Percentiles rank a stretch among this genome's conserved stretches.
Conservation (phyloP, 331 rosid species). For the Spiraea crenata region DNA sequence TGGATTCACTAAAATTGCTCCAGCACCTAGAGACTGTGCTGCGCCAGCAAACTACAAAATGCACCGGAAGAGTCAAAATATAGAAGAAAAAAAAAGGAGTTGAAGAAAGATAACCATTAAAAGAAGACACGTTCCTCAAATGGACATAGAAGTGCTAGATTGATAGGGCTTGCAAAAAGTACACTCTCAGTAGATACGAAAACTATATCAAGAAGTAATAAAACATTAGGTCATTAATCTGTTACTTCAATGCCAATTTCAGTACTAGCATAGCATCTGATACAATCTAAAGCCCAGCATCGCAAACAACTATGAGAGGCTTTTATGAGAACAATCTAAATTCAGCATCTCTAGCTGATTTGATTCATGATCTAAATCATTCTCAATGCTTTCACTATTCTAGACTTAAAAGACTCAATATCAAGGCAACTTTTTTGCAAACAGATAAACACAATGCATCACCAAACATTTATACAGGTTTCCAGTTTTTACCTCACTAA, state of each 20-base stretch:
- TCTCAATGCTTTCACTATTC: not conserved
- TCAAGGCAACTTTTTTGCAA: slow-evolving; percentile 1
- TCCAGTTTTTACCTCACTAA: slow-evolving; percentile 75
- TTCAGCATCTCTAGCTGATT: too few species aligned
- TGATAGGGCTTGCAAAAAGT: not conserved
- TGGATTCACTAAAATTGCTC: slow-evolving; percentile 93
- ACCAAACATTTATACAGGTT: slow-evolving; percentile 4
- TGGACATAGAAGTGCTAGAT: not conserved
- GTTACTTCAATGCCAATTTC: not conserved
- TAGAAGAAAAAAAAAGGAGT: slow-evolving; percentile 10
- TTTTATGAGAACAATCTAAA: too few species aligned
- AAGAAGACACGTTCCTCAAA: not conserved
- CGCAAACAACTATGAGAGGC: not conserved
- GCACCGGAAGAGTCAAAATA: slow-evolving; percentile 18
- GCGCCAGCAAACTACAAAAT: slow-evolving; percentile 93
- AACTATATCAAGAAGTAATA: not conserved
- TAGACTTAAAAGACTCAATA: slow-evolving; percentile 10
- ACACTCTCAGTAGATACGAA: not conserved
- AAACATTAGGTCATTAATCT: not conserved
- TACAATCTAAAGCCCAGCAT: not conserved
- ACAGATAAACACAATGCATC: slow-evolving; percentile 20
- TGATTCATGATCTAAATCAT: too few species aligned
- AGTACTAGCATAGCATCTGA: not conserved
- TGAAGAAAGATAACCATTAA: not conserved
- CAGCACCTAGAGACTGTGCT: slow-evolving; percentile 99